Conservation (phyloP, 306 rosid genomes). For the Clitoria ternatea region DNA sequence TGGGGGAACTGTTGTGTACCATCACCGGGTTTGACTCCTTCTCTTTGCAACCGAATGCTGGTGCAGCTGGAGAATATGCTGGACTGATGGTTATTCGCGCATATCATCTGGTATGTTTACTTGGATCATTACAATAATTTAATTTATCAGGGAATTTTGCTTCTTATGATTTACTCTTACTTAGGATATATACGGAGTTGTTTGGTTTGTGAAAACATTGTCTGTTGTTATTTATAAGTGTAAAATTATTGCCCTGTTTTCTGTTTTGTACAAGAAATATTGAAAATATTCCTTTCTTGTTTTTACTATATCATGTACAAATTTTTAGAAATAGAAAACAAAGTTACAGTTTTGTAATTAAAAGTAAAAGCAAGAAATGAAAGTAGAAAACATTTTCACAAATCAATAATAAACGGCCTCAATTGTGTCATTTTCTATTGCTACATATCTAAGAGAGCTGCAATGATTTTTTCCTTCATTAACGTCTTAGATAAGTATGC, state of each 20-base stretch:
- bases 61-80: constrained; percentile 99
- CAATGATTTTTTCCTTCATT: constrained; percentile 9
- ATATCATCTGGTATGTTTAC: constrained; percentile 68
- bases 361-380: too few relatives aligned
- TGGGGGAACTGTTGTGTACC: constrained; percentile 81
- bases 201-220: too few relatives aligned
- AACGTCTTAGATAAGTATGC: neutral
- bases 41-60: constrained; percentile 99
- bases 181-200: too few relatives aligned
- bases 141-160: neutral
- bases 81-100: constrained; percentile 99
- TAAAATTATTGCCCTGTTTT: too few relatives aligned
- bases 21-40: constrained; percentile 98
- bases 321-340: too few relatives aligned
- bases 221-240: neutral
- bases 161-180: constrained; percentile 11
- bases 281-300: too few relatives aligned
- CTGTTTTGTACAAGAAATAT: too few relatives aligned
- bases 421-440: constrained; percentile 14
- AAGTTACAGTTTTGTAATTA: too few relatives aligned
- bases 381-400: too few relatives aligned
- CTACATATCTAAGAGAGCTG: constrained; percentile 12
- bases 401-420: neutral
- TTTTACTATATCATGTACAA: too few relatives aligned
- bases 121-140: constrained; percentile 10